These are phyloP conservation scores for Rostrohypoxylon terebratum DNA, from an alignment of 495 filamentous ascomycete genomes.

Conservation along the genomic window DNA sequence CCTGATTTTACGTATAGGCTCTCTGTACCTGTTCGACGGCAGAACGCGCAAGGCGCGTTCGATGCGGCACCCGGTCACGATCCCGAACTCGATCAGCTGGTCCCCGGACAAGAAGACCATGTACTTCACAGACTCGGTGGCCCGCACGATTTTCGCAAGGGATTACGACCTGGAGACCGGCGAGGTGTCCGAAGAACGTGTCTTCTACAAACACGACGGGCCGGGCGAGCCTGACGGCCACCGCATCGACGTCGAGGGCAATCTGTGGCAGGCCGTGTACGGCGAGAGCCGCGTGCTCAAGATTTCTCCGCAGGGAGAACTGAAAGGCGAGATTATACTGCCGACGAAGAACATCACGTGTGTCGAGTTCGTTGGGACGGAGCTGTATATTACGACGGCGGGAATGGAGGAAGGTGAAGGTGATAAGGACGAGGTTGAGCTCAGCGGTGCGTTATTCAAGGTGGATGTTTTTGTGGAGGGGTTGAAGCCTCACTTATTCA, in stretches of 20 bases:
- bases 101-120: slow-evolving; percentile 75
- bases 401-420: slow-evolving; percentile 67
- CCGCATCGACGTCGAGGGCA: slow-evolving; percentile 76
- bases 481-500: slow-evolving; percentile 68
- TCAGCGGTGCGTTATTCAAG: slow-evolving; percentile 73
- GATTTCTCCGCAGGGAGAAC: slow-evolving; percentile 70
- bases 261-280: slow-evolving; percentile 83
- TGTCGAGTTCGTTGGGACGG: slow-evolving; percentile 76
- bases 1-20: not conserved
- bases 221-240: slow-evolving; percentile 78
- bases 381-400: slow-evolving; percentile 81
- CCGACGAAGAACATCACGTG: slow-evolving; percentile 79
- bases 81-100: slow-evolving; percentile 89
- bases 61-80: slow-evolving; percentile 65
- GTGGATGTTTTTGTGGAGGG: slow-evolving; percentile 76
- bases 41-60: slow-evolving; percentile 32
- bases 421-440: slow-evolving; percentile 68
- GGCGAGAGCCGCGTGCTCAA: slow-evolving; percentile 75
- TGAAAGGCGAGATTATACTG: slow-evolving; percentile 73
- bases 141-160: slow-evolving; percentile 76
- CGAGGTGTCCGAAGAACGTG: slow-evolving; percentile 71
- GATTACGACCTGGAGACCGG: slow-evolving; percentile 76
- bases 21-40: slow-evolving; percentile 48
- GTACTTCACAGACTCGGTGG: slow-evolving; percentile 85
- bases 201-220: slow-evolving; percentile 73